Base-by-base conservation (phyloP, 441 rosid species). In the Pelargonium citronellum region DNA sequence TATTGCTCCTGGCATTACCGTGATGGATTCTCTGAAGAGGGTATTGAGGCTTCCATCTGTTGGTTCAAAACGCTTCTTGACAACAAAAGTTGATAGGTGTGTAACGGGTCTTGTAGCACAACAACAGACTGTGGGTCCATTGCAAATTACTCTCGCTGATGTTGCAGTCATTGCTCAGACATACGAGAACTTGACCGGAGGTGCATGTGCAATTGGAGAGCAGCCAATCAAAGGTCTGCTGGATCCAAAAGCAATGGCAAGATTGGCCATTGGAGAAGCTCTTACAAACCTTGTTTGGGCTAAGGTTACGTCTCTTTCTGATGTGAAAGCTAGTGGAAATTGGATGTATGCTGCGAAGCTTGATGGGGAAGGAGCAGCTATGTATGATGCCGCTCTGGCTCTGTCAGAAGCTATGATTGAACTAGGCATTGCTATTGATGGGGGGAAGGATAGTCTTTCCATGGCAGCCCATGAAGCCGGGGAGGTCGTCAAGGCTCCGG, bases 261-360 rank as follows among this genome's bases (percentile, higher is more conserved):
- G 97, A 79, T 74, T 95, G 78, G 96, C 97, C 12, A 88, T 91
- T 72, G 97, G 96, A 73, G 99, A 95, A 75, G 97, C 99, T 19
- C 81, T 95, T 49, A 95, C 96, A 41, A 95, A 95, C 82, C 89
- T 95, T 9, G 91, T 91, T 57, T 91, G 99, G 97, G 96, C 99
- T 47, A 87, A 90, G 82, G 86, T 89, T 64, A 89, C 96, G 75
- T 82, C 96, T 68, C 89, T 95, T 51, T 89, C 95, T 71, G 91
- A 91, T 80, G 97, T 91, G 68, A 95, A 95, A 79, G 96, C 97
- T 2, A 95, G 97, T 60, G 97, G 96, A 37, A 91, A 91, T 74
- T 95, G 97, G 99, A 95, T 91, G 96, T 91, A 91, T 76, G 99
- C 99, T 68, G 99, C 99, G 57, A 94, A 91, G 85, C 89, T 95